Evolutionary conservation across 805 yeast species (phyloP), one percentile per base, ranked within the genome.

Genomic region (Lipomyces sp.): DNA sequence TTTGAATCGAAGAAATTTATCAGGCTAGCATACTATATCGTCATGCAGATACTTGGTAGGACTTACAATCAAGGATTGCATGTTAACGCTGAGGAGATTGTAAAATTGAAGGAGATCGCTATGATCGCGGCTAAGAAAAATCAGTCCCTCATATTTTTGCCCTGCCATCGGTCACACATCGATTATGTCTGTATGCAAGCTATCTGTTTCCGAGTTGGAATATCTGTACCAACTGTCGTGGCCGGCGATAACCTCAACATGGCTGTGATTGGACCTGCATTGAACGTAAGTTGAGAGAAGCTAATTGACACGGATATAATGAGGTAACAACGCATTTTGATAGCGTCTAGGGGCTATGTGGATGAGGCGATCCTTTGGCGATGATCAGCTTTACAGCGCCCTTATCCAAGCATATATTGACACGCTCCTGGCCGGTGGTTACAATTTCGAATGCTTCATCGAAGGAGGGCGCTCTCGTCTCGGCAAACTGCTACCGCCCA

Each of bases 221-320:
- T 86, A 63, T 79, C 87, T 2, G 75, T 81, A 10, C 90, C 90
- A 0, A 76, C 82, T 4, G 87, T 86, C 5, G 84, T 86, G 48
- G 89, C 90, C 0, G 90, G 90, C n/a, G 89, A 86, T 59, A 86
- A 86, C 73, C 81, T 86, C 72, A 85, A 86, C 71, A 86, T 86
- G 56, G 84, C 87, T 0, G 76, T 86, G 5, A 80, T 86, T 57
- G 88, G 88, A 3, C 76, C 78, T 7, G 76, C 84, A 60, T 76
- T 86, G 69, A 81, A 84, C 63, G 80, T 66, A 54, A 5, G 66
- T 37, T 32, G 24, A 35, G 73, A 81, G 29, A 4, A 5, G 18
- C 35, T 5, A 7, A 7, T 4, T 10, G 37, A 10, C 7, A 4
- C 15, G 10, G 18, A 45, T 6, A 8, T 6, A 4, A 2, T n/a